phyloP scores from a whole-genome alignment of 768 basidiomycete species.

The Leccinum aurantiacum region DNA sequence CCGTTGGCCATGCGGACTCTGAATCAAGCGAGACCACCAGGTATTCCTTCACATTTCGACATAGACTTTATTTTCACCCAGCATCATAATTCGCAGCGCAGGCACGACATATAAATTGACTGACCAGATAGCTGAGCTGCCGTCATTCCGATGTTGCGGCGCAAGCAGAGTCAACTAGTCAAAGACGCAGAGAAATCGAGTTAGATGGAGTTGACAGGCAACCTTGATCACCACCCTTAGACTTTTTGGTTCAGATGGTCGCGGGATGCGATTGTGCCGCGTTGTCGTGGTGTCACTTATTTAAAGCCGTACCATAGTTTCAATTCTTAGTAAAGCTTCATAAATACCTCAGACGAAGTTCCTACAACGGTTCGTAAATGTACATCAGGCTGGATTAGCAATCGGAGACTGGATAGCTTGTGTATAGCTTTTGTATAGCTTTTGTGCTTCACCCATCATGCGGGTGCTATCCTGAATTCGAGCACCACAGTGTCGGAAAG shows the following conservation, averaged over 20 bases:
- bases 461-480: background rate
- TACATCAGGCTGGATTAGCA: background rate
- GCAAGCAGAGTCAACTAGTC: slow-evolving; percentile 23
- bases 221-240: background rate
- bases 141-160: slow-evolving; percentile 27
- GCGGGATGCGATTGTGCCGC: background rate
- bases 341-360: background rate
- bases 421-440: too few species aligned
- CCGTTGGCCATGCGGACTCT: too few species aligned
- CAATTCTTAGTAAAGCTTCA: background rate
- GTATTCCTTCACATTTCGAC: too few species aligned
- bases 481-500: background rate
- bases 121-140: too few species aligned
- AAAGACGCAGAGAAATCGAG: background rate
- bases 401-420: too few species aligned
- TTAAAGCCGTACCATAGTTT: too few species aligned
- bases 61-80: too few species aligned
- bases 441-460: background rate
- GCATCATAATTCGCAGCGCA: too few species aligned
- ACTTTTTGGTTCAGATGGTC: too few species aligned
- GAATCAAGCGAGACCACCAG: too few species aligned
- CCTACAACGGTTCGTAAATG: background rate
- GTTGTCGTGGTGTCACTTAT: background rate
- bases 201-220: background rate
- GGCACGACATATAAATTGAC: too few species aligned